These are phyloP conservation scores for Stenocarpella maydis DNA, from an alignment of 2,329 filamentous ascomycete species.

Conservation along the genomic window DNA sequence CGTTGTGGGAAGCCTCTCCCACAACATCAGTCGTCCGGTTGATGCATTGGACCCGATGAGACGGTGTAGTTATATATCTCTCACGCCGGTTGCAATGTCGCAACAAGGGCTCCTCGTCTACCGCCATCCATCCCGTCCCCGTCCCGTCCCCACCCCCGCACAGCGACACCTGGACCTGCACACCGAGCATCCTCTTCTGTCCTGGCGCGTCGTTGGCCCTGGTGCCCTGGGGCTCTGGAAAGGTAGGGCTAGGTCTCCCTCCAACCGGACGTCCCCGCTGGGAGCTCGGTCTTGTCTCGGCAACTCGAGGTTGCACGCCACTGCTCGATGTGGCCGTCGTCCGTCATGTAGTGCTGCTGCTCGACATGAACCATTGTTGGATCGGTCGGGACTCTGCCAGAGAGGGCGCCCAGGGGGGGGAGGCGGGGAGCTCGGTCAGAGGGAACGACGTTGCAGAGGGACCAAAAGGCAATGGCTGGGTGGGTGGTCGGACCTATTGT, in stretches of 20 bases:
- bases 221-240: background rate
- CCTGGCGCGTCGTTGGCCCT: background rate
- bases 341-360: background rate
- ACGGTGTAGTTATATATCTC: constrained; percentile 3
- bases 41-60: background rate
- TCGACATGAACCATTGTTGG: background rate
- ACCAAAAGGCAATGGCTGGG: constrained; percentile 2
- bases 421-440: background rate
- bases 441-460: background rate
- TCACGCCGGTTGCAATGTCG: constrained; percentile 12
- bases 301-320: constrained; percentile 21
- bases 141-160: constrained; percentile 1
- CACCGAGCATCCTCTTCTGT: constrained; percentile 17
- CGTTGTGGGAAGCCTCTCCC: background rate
- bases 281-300: constrained; percentile 29
- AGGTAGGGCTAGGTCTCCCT: background rate
- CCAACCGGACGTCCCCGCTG: constrained; percentile 28
- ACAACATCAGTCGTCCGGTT: background rate
- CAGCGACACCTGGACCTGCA: background rate
- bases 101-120: background rate
- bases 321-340: background rate
- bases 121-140: background rate
- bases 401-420: background rate
- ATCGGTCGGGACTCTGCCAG: background rate
- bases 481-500: background rate